Percentiles rank a stretch among this genome's conserved stretches.
These are phyloP conservation scores for Zoysia pacifica DNA, from an alignment of 176 grass and related monocot genomes.

Conservation along the genomic window DNA sequence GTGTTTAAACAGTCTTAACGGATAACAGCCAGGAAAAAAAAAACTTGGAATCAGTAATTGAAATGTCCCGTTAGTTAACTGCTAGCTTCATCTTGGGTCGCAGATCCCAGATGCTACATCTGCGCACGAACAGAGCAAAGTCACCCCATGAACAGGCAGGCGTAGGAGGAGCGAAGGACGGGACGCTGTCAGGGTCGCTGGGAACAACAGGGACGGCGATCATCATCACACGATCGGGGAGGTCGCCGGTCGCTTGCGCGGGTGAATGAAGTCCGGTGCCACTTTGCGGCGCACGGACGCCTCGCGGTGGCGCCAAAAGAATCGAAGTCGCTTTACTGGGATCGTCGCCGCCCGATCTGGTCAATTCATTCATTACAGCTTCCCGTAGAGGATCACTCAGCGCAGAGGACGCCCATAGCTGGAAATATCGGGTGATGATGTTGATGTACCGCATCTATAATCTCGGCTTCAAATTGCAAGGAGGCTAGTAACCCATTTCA, in stretches of 20 bases:
- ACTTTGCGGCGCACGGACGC: conserved; percentile 44
- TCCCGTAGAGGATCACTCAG: neutral
- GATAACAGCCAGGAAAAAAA: too few species aligned
- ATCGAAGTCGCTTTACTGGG: neutral
- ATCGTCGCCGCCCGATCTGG: conserved; percentile 15
- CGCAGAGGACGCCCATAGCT: neutral
- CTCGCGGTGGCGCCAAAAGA: neutral
- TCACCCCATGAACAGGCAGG: too few species aligned
- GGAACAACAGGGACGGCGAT: neutral
- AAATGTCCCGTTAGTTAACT: too few species aligned
- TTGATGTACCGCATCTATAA: neutral
- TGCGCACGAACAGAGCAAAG: too few species aligned
- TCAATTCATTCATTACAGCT: conserved; percentile 17
- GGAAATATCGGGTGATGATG: neutral
- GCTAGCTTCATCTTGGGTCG: too few species aligned
- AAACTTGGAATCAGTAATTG: too few species aligned
- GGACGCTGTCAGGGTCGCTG: neutral
- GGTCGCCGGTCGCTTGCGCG: neutral
- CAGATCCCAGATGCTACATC: too few species aligned
- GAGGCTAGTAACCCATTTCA: neutral
- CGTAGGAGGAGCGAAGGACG: too few species aligned
- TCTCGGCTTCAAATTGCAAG: neutral
- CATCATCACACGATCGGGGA: neutral
- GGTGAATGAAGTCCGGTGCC: neutral
- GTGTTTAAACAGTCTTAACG: too few species aligned